These are phyloP conservation scores for Panaeolus papilionaceus DNA, from an alignment of 768 basidiomycete species.

Conservation along the genomic window DNA sequence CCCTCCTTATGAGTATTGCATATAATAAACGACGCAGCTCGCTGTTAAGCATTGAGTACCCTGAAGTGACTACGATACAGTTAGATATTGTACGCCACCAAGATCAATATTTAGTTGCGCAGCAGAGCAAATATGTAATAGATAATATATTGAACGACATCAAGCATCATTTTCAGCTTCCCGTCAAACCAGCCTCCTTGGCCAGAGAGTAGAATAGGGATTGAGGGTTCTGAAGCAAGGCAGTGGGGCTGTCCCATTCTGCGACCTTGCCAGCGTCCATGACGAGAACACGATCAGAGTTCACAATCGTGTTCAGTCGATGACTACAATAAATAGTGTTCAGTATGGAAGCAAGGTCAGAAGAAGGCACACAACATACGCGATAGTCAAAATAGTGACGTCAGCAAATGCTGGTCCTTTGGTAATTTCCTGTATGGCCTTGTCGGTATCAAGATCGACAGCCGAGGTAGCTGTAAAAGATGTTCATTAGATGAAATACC, in stretches of 20 bases:
- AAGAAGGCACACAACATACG: conserved; percentile 51
- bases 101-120: background rate
- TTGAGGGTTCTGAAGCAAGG: conserved; percentile 60
- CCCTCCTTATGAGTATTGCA: background rate
- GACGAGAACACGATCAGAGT: conserved; percentile 83
- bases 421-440: conserved; percentile 88
- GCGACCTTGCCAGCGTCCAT: conserved; percentile 81
- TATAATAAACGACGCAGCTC: background rate
- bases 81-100: background rate
- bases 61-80: background rate
- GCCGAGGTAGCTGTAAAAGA: conserved; percentile 74
- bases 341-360: conserved; percentile 1
- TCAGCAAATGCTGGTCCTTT: conserved; percentile 77
- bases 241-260: conserved; percentile 80
- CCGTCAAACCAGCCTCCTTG: conserved; percentile 62
- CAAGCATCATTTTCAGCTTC: background rate
- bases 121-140: background rate
- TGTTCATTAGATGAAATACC: conserved; percentile 18
- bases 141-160: background rate
- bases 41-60: background rate
- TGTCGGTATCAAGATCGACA: conserved; percentile 90
- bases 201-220: conserved; percentile 70
- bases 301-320: conserved; percentile 83
- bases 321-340: conserved; percentile 49
- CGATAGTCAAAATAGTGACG: conserved; percentile 88